Base-by-base conservation (phyloP, 805 yeast genomes). In the Nakazawaea ernobii region DNA sequence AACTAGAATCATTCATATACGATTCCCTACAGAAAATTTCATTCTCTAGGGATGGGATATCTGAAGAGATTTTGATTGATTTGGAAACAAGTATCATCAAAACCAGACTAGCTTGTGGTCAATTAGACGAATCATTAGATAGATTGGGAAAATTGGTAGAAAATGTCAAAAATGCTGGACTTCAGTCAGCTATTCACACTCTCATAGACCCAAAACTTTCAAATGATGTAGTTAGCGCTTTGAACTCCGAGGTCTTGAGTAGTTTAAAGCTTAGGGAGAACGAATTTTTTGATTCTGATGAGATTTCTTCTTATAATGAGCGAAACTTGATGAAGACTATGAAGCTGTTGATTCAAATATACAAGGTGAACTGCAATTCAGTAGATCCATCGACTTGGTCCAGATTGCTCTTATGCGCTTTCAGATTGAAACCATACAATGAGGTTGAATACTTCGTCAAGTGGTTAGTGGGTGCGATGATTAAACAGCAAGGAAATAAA, bases 361-460 rank as follows among this genome's bases (percentile, higher is more conserved):
- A 50, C 36, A 39, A 48, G 7, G 8, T 33, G 3, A 48, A 49
- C 24, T 39, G 49, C 6, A 15, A 39, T 1, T 45, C 36, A 1
- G 45, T 53, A 9, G 33, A 43, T 2, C 43, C 49, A 3, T 39
- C 40, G 3, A 51, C 59, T 1, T 58, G 61, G 60, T 43, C 48
- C 14, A 36, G 42, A 8, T 43, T 58, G 4, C 35, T 56, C 35
- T 42, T 41, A 9, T 13, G 44, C 15, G 42, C 54, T 8, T 50
- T 54, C 1, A 29, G 49, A 10, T 30, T 40, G 4, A 49, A 48
- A 17, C 52, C 53, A 2, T 45, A 53, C 45, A 51, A 47, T 11
- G 49, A 54, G 27, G 26, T 52, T 2, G 43, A 45, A 5, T 20
- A 28, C 10, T 50, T 55, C 35, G 41, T 49, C 26, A 52, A 36